Evolutionary conservation across 768 basidiomycete genomes (phyloP).

Genomic region (Pulveroboletus sp.): DNA sequence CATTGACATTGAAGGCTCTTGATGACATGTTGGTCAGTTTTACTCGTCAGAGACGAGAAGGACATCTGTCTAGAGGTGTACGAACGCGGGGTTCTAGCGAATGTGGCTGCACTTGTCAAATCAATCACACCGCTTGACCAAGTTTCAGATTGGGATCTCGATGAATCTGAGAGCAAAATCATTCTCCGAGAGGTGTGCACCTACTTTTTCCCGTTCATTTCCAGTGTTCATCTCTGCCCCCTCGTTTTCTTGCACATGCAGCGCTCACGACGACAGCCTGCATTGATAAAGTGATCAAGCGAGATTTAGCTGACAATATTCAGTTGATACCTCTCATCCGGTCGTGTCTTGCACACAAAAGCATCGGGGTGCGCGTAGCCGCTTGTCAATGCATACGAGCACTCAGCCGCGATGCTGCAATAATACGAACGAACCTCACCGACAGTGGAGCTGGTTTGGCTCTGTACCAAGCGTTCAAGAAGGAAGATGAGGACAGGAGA

Average conservation of each 20-base stretch:
- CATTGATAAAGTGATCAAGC: slow-evolving; percentile 69
- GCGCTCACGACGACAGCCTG: slow-evolving; percentile 70
- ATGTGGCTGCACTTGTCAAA: slow-evolving; percentile 49
- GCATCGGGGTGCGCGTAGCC: slow-evolving; percentile 76
- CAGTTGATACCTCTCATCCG: slow-evolving; percentile 53
- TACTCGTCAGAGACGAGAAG: slow-evolving; percentile 68
- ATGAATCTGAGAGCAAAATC: slow-evolving; percentile 56
- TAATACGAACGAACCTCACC: slow-evolving; percentile 79
- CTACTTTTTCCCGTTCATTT: not conserved
- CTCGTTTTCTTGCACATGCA: slow-evolving; percentile 42
- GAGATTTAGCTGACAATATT: slow-evolving; percentile 58
- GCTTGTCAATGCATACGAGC: slow-evolving; percentile 85
- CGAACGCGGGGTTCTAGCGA: slow-evolving; percentile 63
- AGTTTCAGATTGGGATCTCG: slow-evolving; percentile 56
- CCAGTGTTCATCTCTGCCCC: not conserved
- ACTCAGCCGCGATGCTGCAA: slow-evolving; percentile 71
- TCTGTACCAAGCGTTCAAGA: slow-evolving; percentile 58
- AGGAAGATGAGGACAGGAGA: slow-evolving; percentile 59
- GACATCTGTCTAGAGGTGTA: slow-evolving; percentile 63
- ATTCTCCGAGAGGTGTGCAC: slow-evolving; percentile 58
- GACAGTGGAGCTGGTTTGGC: slow-evolving; percentile 76
- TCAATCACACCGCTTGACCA: slow-evolving; percentile 50
- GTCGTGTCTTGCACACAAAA: slow-evolving; percentile 52
- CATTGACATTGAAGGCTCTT: not conserved
- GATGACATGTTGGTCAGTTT: slow-evolving; percentile 34